These are phyloP conservation scores for Talaromyces amestolkiae DNA, from an alignment of 2,329 filamentous ascomycete genomes.

Conservation along the genomic window DNA sequence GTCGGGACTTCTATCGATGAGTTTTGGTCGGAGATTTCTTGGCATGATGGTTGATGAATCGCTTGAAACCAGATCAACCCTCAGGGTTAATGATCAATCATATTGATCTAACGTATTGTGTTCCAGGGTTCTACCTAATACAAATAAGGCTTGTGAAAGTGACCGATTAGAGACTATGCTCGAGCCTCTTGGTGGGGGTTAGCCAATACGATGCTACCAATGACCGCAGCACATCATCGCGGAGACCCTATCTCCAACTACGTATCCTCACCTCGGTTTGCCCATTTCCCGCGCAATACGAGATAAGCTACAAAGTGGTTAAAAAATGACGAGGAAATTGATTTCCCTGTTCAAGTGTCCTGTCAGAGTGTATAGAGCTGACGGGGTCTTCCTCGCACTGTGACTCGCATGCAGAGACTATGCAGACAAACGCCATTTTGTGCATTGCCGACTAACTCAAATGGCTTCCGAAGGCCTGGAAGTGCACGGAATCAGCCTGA, in stretches of 20 bases:
- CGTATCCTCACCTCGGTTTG: not conserved
- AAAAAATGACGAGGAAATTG: not conserved
- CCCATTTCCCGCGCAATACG: not conserved
- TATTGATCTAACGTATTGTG: not conserved
- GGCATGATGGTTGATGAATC: not conserved
- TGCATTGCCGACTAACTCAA: not conserved
- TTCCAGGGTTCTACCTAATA: not conserved
- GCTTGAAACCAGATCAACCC: constrained; percentile 3
- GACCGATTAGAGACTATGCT: not conserved
- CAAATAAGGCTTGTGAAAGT: not conserved
- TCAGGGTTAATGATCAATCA: not conserved
- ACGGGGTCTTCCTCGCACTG: not conserved
- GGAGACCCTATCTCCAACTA: not conserved
- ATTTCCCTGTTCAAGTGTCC: not conserved
- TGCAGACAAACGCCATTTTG: not conserved
- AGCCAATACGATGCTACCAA: not conserved
- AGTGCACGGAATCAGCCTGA: not conserved
- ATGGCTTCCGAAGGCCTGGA: not conserved
- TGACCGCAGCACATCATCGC: constrained; percentile 1
- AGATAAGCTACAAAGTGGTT: not conserved
- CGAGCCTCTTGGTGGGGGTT: constrained; percentile 8
- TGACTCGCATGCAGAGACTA: not conserved
- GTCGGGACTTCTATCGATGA: not conserved
- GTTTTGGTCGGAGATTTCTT: not conserved
- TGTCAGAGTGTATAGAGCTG: not conserved